Base-by-base conservation (phyloP, 768 basidiomycete genomes). In the Russula foetens region DNA sequence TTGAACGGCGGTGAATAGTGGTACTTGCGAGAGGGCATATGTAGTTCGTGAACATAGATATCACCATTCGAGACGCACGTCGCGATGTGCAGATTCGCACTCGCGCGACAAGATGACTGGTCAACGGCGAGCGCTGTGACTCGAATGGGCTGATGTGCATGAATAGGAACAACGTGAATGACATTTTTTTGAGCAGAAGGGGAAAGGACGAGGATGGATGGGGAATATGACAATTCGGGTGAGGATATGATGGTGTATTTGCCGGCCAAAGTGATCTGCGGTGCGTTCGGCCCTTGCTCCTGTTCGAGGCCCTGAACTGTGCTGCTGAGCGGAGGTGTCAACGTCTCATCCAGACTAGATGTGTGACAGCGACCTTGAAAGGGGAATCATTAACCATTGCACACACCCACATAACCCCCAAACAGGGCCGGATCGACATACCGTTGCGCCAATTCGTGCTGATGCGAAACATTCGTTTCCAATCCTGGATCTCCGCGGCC, bases 391-490 rank as follows among this genome's bases (percentile, higher is more conserved):
- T 23, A 7, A 17, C 4, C 35, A 35, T 35, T 7, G 9, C 14
- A 4, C 4, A 9, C 7, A 21, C 28, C 44, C 53, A 44, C 4
- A 19, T 12, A 54, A 4, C 33, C 35, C 9, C 4, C 6, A 7
- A 41, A 29, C 29, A 29, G 21, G 67, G 66, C 41, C 45, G 47
- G 54, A 47, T 48, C 35, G 57, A 69, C 77, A 65, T 67, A 90
- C 90, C 90, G 72, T 74, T 86, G 70, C 80, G 80, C 90, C 90
- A 92, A 66, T 91, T 91, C 17, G 83, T 83, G 66, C 86, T 89
- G 63, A 90, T 86, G 57, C 87, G 80, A 71, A 90, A 91, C 88
- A 91, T 90, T 81, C 82, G 87, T 71, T 88, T 90, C 89, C 89
- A 92, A 68, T 89, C 83, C 68, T 78, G 81, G 48, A 72, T 59